These are phyloP conservation scores for Leccinum subtestaceum DNA, from an alignment of 768 basidiomycete genomes.

Conservation along the genomic window DNA sequence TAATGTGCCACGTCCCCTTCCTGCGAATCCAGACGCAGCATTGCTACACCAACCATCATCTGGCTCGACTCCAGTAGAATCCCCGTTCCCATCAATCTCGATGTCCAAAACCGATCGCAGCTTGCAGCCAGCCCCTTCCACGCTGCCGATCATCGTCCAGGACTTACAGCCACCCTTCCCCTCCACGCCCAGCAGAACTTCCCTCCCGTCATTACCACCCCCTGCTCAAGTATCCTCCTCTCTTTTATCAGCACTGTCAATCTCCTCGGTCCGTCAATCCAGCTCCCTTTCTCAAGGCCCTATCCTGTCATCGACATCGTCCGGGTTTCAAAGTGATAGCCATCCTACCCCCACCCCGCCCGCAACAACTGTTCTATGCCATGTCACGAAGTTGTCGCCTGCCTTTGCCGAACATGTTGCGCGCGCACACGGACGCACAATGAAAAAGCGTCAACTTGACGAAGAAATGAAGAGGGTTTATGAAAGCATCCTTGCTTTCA, in stretches of 20 bases:
- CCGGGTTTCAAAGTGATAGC: background rate
- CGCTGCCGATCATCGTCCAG: background rate
- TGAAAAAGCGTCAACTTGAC: background rate
- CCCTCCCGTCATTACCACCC: background rate
- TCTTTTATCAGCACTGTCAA: background rate
- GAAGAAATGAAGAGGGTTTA: background rate
- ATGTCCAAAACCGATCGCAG: background rate
- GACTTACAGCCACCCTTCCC: background rate
- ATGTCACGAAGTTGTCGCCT: background rate
- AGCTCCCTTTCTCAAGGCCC: background rate
- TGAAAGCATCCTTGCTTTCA: background rate
- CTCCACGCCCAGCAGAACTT: background rate
- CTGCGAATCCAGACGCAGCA: background rate
- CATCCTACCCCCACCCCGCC: background rate
- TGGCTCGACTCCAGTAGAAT: background rate
- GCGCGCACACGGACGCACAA: background rate
- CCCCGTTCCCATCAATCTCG: background rate
- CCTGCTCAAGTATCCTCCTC: background rate
- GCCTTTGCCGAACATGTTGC: background rate
- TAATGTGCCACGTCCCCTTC: background rate
- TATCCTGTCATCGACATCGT: background rate
- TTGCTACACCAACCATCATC: background rate
- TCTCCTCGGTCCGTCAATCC: background rate
- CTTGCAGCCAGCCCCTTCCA: background rate
- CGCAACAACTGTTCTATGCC: background rate